phyloP scores from a whole-genome alignment of 2,329 filamentous ascomycete genomes.

The Cercospora sp. region DNA sequence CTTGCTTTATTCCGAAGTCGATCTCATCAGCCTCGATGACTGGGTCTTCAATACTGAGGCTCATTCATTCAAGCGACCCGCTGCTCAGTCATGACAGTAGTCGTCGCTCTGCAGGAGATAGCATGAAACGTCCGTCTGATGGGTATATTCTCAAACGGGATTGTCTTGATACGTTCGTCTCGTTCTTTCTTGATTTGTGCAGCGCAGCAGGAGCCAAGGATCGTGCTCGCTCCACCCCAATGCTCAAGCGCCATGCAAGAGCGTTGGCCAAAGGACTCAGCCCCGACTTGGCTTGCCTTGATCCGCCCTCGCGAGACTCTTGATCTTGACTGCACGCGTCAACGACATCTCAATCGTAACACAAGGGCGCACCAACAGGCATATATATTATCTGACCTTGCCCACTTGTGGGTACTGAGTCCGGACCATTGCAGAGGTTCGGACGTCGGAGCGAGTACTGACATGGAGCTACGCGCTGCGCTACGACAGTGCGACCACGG shows the following conservation, averaged over 20 bases:
- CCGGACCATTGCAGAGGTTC: neutral
- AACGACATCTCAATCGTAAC: neutral
- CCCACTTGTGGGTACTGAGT: neutral
- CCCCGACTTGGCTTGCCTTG: slow-evolving; percentile 2
- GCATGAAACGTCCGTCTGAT: neutral
- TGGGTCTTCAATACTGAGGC: slow-evolving; percentile 55
- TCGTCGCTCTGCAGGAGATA: neutral
- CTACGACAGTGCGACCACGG: neutral
- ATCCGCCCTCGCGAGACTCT: neutral
- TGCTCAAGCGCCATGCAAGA: slow-evolving; percentile 1
- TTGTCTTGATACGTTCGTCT: neutral
- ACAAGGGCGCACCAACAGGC: neutral
- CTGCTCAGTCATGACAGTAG: slow-evolving; percentile 8
- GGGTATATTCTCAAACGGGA: neutral
- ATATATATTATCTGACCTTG: neutral
- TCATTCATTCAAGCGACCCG: slow-evolving; percentile 46
- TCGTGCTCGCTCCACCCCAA: neutral
- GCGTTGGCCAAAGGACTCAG: neutral
- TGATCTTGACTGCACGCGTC: neutral
- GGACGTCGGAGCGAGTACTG: neutral
- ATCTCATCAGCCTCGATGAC: slow-evolving; percentile 48
- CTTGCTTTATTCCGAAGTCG: slow-evolving; percentile 47
- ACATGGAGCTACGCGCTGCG: neutral
- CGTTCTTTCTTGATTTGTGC: neutral
- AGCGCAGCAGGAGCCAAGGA: neutral